Base-by-base conservation (phyloP, 2,329 filamentous ascomycete genomes). In the Trichocomaceae sp. region DNA sequence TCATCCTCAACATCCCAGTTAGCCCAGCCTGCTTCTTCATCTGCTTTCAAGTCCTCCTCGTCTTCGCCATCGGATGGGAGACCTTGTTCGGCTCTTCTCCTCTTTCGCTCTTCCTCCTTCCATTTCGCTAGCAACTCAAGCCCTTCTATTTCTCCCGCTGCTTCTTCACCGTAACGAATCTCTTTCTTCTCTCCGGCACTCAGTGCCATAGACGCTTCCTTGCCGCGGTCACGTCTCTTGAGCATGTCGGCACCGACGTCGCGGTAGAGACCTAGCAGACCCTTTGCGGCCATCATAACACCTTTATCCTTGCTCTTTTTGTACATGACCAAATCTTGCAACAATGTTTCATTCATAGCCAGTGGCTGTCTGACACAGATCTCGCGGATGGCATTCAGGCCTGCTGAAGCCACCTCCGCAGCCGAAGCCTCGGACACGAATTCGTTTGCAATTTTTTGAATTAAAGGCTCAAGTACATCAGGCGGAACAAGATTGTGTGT, bases 241-340 rank as follows among this genome's bases (percentile, higher is more conserved):
- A 99, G 76, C 75, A 97, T 82, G 61, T 95, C 88, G 0, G 93
- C 89, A 35, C 87, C 90, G 13, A 96, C 87, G 66, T 97, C 91
- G 62, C 93, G 81, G 76, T 95, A 99, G 5, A 99, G 78, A 22
- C 89, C 90, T 42, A 99, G 77, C 6, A 99, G 77, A 60, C 93
- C 92, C 70, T 93, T 92, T 13, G 92, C 90, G 7, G 93, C 93
- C 93, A 99, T 97, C 82, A 95, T 91, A n/a, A 93, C 88, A 57
- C 92, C 91, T 77, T 97, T 99, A 68, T 99, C 93, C 69, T 99
- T 99, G 68, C 89, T 95, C 77, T 95, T 96, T 58, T 89, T 83
- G 74, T 99, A 97, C 77, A 93, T 87, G 9, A 97, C 90, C 51
- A 99, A 75, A 77, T 99, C 93, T 70, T 99, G 92, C 29, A 99